Conservation (phyloP, 108 stramenopile genomes). For the Pseudonitzschia delicatissima region DNA sequence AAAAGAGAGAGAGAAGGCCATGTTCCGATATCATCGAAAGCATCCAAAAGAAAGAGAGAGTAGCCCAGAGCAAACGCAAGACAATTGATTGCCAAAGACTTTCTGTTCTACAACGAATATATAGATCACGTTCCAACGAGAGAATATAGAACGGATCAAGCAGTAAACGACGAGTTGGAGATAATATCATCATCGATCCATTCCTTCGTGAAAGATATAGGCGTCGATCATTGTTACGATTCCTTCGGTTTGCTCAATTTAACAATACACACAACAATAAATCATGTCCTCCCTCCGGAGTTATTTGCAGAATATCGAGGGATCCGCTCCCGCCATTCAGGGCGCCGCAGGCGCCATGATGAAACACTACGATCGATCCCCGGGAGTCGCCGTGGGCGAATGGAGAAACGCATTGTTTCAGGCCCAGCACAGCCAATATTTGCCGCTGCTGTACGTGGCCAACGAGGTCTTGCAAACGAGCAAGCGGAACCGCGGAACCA, state of each 20-base stretch:
- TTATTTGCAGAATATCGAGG: constrained; percentile 3
- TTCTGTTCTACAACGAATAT: no score
- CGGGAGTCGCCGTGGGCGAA: constrained; percentile 68
- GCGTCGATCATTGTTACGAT: background rate
- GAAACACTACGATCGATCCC: constrained; percentile 70
- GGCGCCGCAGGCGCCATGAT: constrained; percentile 71
- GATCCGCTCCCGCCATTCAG: constrained; percentile 64
- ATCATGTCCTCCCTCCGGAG: constrained; percentile 21
- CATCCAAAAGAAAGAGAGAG: no score
- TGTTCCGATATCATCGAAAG: no score
- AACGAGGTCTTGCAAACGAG: constrained; percentile 84
- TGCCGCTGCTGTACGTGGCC: constrained; percentile 83
- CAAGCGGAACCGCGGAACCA: constrained; percentile 83
- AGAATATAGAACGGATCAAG: no score
- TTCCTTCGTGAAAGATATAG: background rate
- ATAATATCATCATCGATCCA: no score
- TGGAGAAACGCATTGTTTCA: constrained; percentile 75
- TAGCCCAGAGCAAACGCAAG: no score
- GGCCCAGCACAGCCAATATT: constrained; percentile 40
- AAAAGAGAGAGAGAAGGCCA: no score
- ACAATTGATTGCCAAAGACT: no score
- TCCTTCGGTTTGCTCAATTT: no score
- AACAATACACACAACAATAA: no score
- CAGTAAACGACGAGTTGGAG: no score
- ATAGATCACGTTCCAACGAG: no score